Evolutionary conservation across 2,329 filamentous ascomycete species (phyloP).

Genomic region (Mariannaea elegans): DNA sequence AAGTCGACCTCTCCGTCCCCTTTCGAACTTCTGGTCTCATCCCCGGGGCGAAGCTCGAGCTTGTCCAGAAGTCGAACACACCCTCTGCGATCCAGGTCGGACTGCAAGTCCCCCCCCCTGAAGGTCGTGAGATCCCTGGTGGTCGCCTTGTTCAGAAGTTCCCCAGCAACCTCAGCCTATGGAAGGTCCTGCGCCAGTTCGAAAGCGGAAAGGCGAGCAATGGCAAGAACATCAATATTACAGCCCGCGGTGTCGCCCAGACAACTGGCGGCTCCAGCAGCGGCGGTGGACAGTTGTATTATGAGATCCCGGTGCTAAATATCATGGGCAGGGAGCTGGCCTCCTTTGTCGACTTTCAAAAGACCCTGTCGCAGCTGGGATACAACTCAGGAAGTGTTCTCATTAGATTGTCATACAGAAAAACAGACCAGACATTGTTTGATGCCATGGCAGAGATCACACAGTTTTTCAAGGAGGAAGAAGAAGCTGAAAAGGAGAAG

Average conservation of each 20-base stretch:
- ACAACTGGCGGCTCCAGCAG: slow-evolving; percentile 60
- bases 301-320: slow-evolving; percentile 86
- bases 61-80: slow-evolving; percentile 86
- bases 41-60: slow-evolving; percentile 89
- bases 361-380: slow-evolving; percentile 86
- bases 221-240: slow-evolving; percentile 77
- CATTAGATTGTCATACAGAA: slow-evolving; percentile 79
- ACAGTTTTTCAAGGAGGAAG: slow-evolving; percentile 72
- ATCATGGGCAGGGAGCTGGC: slow-evolving; percentile 83
- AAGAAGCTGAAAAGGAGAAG: slow-evolving; percentile 35
- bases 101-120: slow-evolving; percentile 81
- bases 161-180: slow-evolving; percentile 86
- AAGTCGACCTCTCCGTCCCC: slow-evolving; percentile 83
- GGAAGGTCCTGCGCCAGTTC: slow-evolving; percentile 89
- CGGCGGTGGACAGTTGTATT: slow-evolving; percentile 80
- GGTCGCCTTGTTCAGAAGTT: slow-evolving; percentile 84
- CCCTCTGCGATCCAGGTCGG: slow-evolving; percentile 87
- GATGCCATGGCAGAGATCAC: slow-evolving; percentile 86
- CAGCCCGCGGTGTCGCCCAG: slow-evolving; percentile 79
- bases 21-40: slow-evolving; percentile 84
- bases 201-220: slow-evolving; percentile 77
- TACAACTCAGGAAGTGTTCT: slow-evolving; percentile 85
- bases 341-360: slow-evolving; percentile 84
- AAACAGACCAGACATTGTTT: slow-evolving; percentile 80
- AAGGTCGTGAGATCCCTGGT: slow-evolving; percentile 68